Evolutionary conservation across 345 rosid genomes (phyloP).

Genomic region (Kernera saxatilis): DNA sequence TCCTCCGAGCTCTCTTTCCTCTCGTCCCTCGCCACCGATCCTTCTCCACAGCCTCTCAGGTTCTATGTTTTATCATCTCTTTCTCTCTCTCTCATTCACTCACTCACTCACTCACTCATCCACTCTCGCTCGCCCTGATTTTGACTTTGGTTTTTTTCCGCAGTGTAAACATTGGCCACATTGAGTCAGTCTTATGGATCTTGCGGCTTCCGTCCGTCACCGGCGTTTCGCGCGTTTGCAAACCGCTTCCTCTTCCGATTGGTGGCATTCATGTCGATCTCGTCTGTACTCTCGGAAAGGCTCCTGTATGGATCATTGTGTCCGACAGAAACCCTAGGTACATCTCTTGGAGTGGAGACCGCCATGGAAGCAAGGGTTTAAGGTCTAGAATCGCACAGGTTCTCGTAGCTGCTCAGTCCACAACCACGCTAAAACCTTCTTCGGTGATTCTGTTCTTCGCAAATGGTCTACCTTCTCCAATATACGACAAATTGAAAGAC

Average conservation of each 20-base stretch:
- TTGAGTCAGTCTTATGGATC: slow-evolving; percentile 63
- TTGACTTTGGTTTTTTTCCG: not conserved
- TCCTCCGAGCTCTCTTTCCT: slow-evolving; percentile 73
- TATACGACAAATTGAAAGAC: slow-evolving; percentile 30
- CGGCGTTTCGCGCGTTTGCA: slow-evolving; percentile 83
- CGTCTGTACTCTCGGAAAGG: slow-evolving; percentile 53
- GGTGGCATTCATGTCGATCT: slow-evolving; percentile 55
- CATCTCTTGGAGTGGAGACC: slow-evolving; percentile 46
- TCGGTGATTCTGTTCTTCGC: slow-evolving; percentile 68
- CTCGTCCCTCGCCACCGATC: slow-evolving; percentile 35
- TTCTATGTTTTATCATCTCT: not conserved
- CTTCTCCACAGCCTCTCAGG: slow-evolving; percentile 46
- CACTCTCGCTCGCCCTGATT: not conserved
- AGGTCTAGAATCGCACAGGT: slow-evolving; percentile 43
- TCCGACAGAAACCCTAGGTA: slow-evolving; percentile 79
- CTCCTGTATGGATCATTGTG: slow-evolving; percentile 77
- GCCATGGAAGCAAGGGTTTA: slow-evolving; percentile 45
- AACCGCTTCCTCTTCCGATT: slow-evolving; percentile 41
- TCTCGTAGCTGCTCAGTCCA: slow-evolving; percentile 47
- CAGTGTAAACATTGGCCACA: slow-evolving; percentile 77
- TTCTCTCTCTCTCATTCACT: not conserved
- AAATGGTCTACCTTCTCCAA: slow-evolving; percentile 38
- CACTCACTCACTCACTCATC: not conserved
- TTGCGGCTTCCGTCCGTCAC: slow-evolving; percentile 51
- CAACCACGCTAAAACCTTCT: slow-evolving; percentile 41